Conservation (phyloP, 164 flowering plant species). For the Nymphaea thermarum region DNA sequence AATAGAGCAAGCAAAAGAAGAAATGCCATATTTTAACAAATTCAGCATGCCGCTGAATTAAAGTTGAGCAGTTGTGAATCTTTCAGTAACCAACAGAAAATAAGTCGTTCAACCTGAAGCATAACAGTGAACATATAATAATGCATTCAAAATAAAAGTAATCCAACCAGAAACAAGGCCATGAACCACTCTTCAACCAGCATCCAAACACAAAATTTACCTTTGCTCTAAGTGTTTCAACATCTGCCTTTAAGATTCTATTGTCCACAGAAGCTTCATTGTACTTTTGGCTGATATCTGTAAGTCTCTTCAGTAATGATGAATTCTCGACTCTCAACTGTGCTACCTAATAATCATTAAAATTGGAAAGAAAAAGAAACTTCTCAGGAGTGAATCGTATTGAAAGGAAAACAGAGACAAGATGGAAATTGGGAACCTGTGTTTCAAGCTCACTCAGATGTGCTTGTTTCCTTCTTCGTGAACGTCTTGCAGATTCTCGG, state of each 20-base stretch:
- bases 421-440: conserved; percentile 33
- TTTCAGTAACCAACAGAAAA: neutral
- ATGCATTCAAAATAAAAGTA: no score
- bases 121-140: neutral
- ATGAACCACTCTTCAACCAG: no score
- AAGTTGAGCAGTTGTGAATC: no score
- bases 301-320: conserved; percentile 54
- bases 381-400: neutral
- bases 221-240: conserved; percentile 96
- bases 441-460: conserved; percentile 88
- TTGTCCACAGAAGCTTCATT: conserved; percentile 93
- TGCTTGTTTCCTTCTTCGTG: conserved; percentile 94
- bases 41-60: no score
- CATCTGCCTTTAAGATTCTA: conserved; percentile 91
- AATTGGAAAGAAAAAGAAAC: neutral
- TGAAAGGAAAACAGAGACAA: neutral
- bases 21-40: no score
- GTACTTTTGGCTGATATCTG: conserved; percentile 65
- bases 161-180: no score
- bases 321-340: conserved; percentile 75
- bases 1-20: no score
- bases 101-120: neutral
- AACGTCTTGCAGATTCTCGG: conserved; percentile 93
- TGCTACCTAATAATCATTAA: conserved; percentile 37
- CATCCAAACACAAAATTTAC: conserved; percentile 16